phyloP scores from a whole-genome alignment of 306 rosid species.

The Pachyrhizus erosus region DNA sequence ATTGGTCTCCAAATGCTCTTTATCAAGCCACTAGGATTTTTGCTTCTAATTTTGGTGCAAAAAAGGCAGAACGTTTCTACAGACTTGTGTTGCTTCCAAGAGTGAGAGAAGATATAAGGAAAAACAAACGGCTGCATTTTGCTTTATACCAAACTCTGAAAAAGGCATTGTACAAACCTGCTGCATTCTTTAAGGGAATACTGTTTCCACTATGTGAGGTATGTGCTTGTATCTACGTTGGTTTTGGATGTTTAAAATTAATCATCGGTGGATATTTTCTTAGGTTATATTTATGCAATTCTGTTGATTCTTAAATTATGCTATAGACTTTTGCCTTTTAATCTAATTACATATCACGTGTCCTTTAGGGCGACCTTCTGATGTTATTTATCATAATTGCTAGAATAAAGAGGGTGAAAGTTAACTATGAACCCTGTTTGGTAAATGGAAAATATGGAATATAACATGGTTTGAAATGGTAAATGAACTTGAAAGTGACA shows the following conservation, averaged over 20 bases:
- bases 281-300: conserved; percentile 20
- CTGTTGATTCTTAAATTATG: conserved; percentile 3
- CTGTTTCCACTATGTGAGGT: conserved; percentile 92
- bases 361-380: background rate
- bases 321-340: background rate
- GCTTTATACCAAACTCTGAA: conserved; percentile 86
- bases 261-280: background rate
- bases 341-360: background rate
- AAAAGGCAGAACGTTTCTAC: conserved; percentile 84
- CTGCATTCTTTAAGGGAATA: conserved; percentile 91
- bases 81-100: conserved; percentile 90
- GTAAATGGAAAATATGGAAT: conserved; percentile 3
- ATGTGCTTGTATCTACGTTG: conserved; percentile 28
- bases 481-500: background rate
- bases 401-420: background rate
- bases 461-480: background rate
- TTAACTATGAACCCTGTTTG: background rate
- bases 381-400: background rate
- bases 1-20: conserved; percentile 93
- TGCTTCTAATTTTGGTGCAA: conserved; percentile 77
- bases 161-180: conserved; percentile 87
- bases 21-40: conserved; percentile 88
- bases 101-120: conserved; percentile 76
- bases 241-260: conserved; percentile 17
- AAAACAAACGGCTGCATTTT: conserved; percentile 86